Base-by-base conservation (phyloP, 495 filamentous ascomycete species). In the Hypoxylon fuscum region DNA sequence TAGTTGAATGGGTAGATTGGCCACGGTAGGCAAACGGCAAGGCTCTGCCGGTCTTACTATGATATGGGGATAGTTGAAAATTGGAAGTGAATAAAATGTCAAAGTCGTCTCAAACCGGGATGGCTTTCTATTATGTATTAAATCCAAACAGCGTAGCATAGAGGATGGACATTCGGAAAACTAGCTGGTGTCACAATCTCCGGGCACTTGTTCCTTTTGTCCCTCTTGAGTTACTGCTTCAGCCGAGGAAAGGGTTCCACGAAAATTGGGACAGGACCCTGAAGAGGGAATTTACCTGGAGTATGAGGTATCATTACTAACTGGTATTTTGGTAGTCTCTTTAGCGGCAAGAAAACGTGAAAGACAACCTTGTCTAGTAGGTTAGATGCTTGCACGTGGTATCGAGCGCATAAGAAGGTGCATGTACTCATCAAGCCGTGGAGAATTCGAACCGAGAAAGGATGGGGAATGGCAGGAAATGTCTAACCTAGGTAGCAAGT, bases 41-140 rank as follows among this genome's bases (percentile, higher is more conserved):
- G 55, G 55, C 9, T 43, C 5, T 27, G 20, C 23, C 18, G 10
- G 47, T 47, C 58, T 61, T 48, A 54, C 58, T 61, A 54, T n/a
- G 20, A 50, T 21, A 15, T 12, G 18, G 47, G 12, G 18, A 32
- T 31, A 11, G 20, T 48, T n/a, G 25, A n/a, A 11, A 47, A 61
- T 48, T 53, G 47, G 20, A 29, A 37, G 35, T 29, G 37, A n/a
- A 29, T 34, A 27, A 46, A 21, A 44, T 44, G 14, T 29, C 15
- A 34, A 40, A 23, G 1, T 23, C 23, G 1, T 15, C 23, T 48
- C 21, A 23, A 48, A 48, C 43, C 22, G 20, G 29, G 10, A 45
- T 23, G 41, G 46, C 14, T 25, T 38, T 27, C 17, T 15, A 40
- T 29, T 31, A 45, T 45, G 42, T 23, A 32, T 23, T 40, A 12